phyloP scores from a whole-genome alignment of 2,329 filamentous ascomycete genomes.

The Ophidiomyces ophidiicola region DNA sequence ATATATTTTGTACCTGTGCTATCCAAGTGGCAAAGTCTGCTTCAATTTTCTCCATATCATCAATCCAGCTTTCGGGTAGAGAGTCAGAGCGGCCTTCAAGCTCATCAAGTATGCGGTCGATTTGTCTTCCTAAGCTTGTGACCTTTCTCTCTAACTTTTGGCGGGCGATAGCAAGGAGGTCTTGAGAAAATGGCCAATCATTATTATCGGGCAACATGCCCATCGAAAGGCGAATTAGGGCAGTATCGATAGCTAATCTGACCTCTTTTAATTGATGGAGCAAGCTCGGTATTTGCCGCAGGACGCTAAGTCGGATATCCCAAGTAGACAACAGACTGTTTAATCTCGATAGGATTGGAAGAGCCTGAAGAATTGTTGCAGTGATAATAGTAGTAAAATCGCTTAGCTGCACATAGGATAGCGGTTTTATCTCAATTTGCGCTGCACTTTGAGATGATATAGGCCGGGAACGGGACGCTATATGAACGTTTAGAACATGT shows the following conservation, averaged over 20 bases:
- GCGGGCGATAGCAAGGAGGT: slow-evolving; percentile 33
- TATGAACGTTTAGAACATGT: slow-evolving; percentile 72
- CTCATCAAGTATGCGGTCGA: slow-evolving; percentile 77
- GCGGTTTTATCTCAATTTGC: slow-evolving; percentile 28
- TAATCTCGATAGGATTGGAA: slow-evolving; percentile 68
- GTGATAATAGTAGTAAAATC: slow-evolving; percentile 86
- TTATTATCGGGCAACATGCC: slow-evolving; percentile 20
- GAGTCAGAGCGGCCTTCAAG: slow-evolving; percentile 76
- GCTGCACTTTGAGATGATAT: slow-evolving; percentile 33
- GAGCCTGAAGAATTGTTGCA: slow-evolving; percentile 74
- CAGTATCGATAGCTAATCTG: slow-evolving; percentile 25
- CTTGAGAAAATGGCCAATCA: slow-evolving; percentile 22
- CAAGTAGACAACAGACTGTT: slow-evolving; percentile 63
- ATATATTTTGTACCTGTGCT: slow-evolving; percentile 59
- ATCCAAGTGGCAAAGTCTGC: slow-evolving; percentile 68
- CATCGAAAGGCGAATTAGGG: slow-evolving; percentile 23
- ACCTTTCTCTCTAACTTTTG: slow-evolving; percentile 57
- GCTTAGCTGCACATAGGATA: slow-evolving; percentile 58
- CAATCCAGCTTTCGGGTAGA: slow-evolving; percentile 76
- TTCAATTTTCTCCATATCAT: slow-evolving; percentile 71
- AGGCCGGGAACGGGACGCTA: slow-evolving; percentile 49
- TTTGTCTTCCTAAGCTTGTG: slow-evolving; percentile 52
- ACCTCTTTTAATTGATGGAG: slow-evolving; percentile 47
- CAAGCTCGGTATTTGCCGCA: slow-evolving; percentile 60
- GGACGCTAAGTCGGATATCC: slow-evolving; percentile 61